Evolutionary conservation across 2,329 filamentous ascomycete species (phyloP), one percentile per base, ranked within the genome.

Genomic region (Cladosporium sp.): DNA sequence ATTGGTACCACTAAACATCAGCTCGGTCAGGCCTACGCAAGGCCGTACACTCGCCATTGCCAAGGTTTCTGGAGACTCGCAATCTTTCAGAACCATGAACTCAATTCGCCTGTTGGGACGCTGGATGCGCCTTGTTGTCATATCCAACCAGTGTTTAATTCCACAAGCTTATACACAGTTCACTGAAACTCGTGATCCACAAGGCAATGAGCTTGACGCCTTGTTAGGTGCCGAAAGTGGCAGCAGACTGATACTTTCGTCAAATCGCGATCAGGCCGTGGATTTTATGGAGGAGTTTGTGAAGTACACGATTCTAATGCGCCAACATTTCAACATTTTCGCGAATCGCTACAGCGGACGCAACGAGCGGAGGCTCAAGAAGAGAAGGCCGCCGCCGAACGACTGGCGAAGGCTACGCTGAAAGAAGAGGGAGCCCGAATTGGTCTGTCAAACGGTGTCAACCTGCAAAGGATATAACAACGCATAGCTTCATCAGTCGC

Each of bases 281-380:
- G 72, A 73, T 29, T 75, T 76, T 68, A 89, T 89, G 84, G 88
- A 90, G 76, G 88, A 90, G 74, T 84, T 90, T 74, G 87, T 90
- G 3, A 89, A 89, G 73, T 89, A 88, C 71, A 89, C 86, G 0
- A 81, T 90, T 31, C 67, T 90, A 1, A 89, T 90, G 86, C 77
- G 86, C 60, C 83, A n/a, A n/a, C n/a, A n/a, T n/a, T n/a, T n/a
- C n/a, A 81, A 82, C 31, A 73, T 89, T 2, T 89, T 90, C 72
- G 82, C 80, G 1, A 87, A 90, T 76, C 80, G 88, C 10, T 89
- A 79, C 67, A 89, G 88, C 72, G 87, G 90, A 74, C 77, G 87
- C 21, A 40, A 29, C 6, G 57, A 60, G 16, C 16, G 23, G 14
- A 60, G 26, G 16, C 31, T 18, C 18, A 49, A 60, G 12, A 53